Evolutionary conservation across 225 moss, liverwort and hornwort genomes (phyloP), one percentile per base, ranked within the genome.

Genomic region (Climacium dendroides): DNA sequence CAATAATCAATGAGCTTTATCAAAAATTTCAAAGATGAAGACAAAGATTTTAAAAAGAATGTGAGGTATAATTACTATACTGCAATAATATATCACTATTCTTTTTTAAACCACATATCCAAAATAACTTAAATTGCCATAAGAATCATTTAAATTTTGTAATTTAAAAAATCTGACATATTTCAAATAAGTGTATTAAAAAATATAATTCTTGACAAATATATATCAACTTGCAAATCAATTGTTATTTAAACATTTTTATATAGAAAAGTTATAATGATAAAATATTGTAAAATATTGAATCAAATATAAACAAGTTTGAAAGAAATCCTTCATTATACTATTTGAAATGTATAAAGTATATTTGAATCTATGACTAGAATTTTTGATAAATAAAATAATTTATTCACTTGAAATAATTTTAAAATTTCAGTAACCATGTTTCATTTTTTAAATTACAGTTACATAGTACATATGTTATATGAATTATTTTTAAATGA

Each of bases 1-100:
- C 11, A 29, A 6, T 69, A 80, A 79, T 71, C 86, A 86, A 86
- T 86, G 86, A 86, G 86, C 47, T 86, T 86, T 60, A 71, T 86
- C 5, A 86, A 86, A 29, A 80, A 9, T 3, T 86, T 79, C 6
- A 80, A 79, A 80, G 71, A 86, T 20, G 86, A 71, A 80, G 86
- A 86, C 29, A 86, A 80, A 80, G 86, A 80, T 11, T 80, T 86
- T 8, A 59, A 80, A 7, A 80, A 71, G 22, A 86, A 60, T 70
- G 86, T 86, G 70, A 86, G 79, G 86, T 86, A 80, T 29, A 24
- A 66, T 12, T 7, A 5, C 2, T 84, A 1, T n/a, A 28, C 50
- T n/a, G 9, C 3, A 45, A 24, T 18, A 17, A 13, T 39, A 15
- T 7, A 15, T 35, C 3, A 73, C 2, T 25, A 8, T 11, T 34